Evolutionary conservation across 106 monocot species (phyloP).

Genomic region (Gastrodia elata): DNA sequence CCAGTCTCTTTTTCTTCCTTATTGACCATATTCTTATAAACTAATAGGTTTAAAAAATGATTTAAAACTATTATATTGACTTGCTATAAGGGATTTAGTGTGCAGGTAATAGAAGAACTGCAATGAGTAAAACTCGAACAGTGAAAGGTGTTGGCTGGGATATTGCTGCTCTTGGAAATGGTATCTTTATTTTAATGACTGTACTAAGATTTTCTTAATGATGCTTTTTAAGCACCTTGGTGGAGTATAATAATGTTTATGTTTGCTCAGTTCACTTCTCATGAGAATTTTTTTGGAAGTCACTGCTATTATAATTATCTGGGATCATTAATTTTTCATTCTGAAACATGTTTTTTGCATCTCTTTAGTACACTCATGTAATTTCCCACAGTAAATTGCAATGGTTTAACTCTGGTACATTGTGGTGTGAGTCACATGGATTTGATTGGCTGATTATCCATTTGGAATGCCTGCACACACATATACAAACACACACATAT

Average conservation of each 20-base stretch:
- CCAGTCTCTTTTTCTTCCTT: not conserved
- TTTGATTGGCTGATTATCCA: too few species aligned
- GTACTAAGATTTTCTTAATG: not conserved
- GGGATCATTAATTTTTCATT: not conserved
- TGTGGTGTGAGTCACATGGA: too few species aligned
- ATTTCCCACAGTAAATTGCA: too few species aligned
- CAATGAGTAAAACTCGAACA: constrained; percentile 73
- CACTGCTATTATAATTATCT: not conserved
- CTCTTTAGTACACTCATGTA: too few species aligned
- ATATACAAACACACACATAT: too few species aligned
- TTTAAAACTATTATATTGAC: not conserved
- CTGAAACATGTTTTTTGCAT: not conserved
- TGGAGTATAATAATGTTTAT: not conserved
- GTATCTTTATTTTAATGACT: constrained; percentile 23
- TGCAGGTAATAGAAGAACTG: constrained; percentile 98
- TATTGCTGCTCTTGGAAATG: constrained; percentile 87
- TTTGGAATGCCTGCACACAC: too few species aligned
- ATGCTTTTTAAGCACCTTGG: not conserved
- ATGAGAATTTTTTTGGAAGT: not conserved
- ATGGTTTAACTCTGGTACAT: too few species aligned
- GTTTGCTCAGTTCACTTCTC: not conserved
- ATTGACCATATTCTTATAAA: not conserved
- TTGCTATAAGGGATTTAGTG: constrained; percentile 42
- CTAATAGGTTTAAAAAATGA: not conserved
- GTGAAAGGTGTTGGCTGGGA: constrained; percentile 99